phyloP scores from a whole-genome alignment of 495 filamentous ascomycete species.

The Penicillium pancosmium region DNA sequence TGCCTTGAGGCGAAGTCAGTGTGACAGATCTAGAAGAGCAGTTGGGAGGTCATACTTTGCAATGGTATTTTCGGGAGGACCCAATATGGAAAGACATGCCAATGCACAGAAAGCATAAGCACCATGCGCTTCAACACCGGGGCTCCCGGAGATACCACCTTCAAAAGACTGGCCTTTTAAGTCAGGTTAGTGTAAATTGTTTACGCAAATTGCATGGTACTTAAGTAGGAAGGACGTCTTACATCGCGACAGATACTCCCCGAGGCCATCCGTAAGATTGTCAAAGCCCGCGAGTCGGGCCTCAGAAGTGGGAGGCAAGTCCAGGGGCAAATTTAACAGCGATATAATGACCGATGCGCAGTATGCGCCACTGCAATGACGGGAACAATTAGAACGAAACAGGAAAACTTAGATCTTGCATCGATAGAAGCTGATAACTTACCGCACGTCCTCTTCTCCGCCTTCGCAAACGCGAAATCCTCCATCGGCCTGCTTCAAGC shows the following conservation, averaged over 20 bases:
- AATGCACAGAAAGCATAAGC: slow-evolving; percentile 96
- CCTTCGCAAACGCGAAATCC: slow-evolving; percentile 78
- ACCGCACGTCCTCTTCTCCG: slow-evolving; percentile 92
- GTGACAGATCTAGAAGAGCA: not conserved
- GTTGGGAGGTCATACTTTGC: slow-evolving; percentile 51
- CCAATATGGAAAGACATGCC: slow-evolving; percentile 81
- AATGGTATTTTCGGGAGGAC: slow-evolving; percentile 71
- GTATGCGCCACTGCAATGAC: slow-evolving; percentile 72
- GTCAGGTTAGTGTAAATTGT: not conserved
- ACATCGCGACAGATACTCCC: slow-evolving; percentile 82
- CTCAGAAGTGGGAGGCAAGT: slow-evolving; percentile 65
- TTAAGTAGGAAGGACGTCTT: slow-evolving; percentile 32
- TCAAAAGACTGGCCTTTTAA: slow-evolving; percentile 84
- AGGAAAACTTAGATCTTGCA: slow-evolving; percentile 19
- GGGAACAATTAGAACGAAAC: slow-evolving; percentile 6
- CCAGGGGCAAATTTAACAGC: slow-evolving; percentile 79
- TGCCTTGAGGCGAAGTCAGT: slow-evolving; percentile 52
- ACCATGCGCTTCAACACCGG: slow-evolving; percentile 87
- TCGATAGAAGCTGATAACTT: slow-evolving; percentile 27
- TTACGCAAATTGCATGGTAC: not conserved
- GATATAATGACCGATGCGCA: slow-evolving; percentile 82
- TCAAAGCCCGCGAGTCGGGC: slow-evolving; percentile 48
- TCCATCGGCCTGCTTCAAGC: slow-evolving; percentile 80
- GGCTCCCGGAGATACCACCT: slow-evolving; percentile 83
- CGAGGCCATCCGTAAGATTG: slow-evolving; percentile 67